These are phyloP conservation scores for Penicillium sp. DNA, from an alignment of 2,329 filamentous ascomycete species.

Conservation along the genomic window DNA sequence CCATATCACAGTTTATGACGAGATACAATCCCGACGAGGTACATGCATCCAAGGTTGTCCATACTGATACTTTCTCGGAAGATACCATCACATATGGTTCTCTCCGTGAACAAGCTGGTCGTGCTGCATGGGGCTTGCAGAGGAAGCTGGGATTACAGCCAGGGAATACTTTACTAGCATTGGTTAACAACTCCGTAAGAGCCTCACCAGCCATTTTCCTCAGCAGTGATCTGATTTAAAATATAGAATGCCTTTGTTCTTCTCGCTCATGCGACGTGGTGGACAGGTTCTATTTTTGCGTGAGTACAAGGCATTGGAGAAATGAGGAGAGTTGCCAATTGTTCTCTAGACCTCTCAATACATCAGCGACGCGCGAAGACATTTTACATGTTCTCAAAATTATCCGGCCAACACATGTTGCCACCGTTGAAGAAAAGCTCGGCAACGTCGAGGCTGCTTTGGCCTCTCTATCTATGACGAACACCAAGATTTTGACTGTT, in stretches of 20 bases:
- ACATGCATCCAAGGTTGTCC: constrained; percentile 26
- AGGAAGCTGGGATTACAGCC: constrained; percentile 21
- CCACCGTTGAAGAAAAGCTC: constrained; percentile 24
- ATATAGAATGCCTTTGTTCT: constrained; percentile 29
- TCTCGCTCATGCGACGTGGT: constrained; percentile 32
- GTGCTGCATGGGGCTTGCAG: constrained; percentile 29
- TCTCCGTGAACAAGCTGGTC: constrained; percentile 26
- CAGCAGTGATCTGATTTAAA: not conserved
- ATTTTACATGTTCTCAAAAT: constrained; percentile 27
- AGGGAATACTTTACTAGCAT: constrained; percentile 25
- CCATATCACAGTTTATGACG: constrained; percentile 30
- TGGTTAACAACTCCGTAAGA: constrained; percentile 29
- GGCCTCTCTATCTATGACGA: constrained; percentile 9
- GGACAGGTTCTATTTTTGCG: constrained; percentile 30
- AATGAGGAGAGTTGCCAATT: not conserved
- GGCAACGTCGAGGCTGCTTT: constrained; percentile 21
- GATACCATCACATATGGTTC: constrained; percentile 30
- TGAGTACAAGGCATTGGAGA: constrained; percentile 8
- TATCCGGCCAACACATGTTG: constrained; percentile 27
- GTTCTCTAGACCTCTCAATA: constrained; percentile 13
- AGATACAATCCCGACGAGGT: constrained; percentile 31
- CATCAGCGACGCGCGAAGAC: constrained; percentile 25
- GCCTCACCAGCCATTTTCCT: not conserved
- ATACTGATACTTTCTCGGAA: constrained; percentile 29
- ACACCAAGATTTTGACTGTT: constrained; percentile 6